Evolutionary conservation across 345 rosid species (phyloP), one percentile per base, ranked within the genome.

Genomic region (Ceriops tagal): DNA sequence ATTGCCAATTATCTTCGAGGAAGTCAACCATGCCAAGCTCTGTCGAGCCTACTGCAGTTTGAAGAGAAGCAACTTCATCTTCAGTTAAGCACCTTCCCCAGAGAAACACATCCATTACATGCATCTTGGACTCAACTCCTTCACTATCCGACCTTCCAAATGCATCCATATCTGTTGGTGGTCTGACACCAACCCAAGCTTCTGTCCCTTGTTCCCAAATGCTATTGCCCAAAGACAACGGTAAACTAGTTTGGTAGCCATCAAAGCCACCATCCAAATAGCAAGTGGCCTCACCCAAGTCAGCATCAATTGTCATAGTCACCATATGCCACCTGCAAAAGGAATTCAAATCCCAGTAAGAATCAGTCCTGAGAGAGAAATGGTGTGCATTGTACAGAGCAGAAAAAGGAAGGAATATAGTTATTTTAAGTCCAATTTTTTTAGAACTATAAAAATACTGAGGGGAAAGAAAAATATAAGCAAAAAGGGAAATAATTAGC

Each of bases 71-170:
- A 62, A 86, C 82, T 75, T 96, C 99, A 39, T 96, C 99, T 78
- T 96, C 99, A 65, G 86, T 90, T 79, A 96, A 84, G 82, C 97
- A 92, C 79, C 88, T 88, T 49, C 98, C 99, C 99, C 99, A 96
- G 2, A 96, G 82, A 79, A 96, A 96, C 78, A 90, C 97, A 83
- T 96, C 99, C 99, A 96, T 96, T 70, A 96, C 84, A 81, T 96
- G 98, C 98, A 92, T 90, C 84, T 96, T 96, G 61, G 99, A 87
- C 77, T 96, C 99, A 10, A 82, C 90, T 80, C 98, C 99, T 82
- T 96, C 99, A 65, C 99, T 96, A 82, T 96, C 99, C 35, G 99
- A 96, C 82, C 99, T 90, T 74, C 99, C 98, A 68, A 96, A 92
- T 51, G 96, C 90, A 82, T 96, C 99, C 77, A 92, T 70, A 69